These are phyloP conservation scores for Dryas alaskensis DNA, from an alignment of 306 rosid genomes.

Conservation along the genomic window DNA sequence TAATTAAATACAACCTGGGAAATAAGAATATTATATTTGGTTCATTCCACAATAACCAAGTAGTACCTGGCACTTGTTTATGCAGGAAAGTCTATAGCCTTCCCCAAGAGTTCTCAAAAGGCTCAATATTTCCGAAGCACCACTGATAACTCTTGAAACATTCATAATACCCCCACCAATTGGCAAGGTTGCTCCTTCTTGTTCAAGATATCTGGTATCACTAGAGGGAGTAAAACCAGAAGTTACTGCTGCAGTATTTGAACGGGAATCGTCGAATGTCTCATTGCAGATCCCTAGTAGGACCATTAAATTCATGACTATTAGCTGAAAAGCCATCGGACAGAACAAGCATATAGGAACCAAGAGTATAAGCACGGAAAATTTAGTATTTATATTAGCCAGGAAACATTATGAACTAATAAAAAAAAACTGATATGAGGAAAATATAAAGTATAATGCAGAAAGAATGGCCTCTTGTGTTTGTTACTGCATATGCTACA, in stretches of 20 bases:
- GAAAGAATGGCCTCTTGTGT: neutral
- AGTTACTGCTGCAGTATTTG: slow-evolving; percentile 46
- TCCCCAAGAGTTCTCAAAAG: slow-evolving; percentile 88
- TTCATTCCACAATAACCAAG: slow-evolving; percentile 21
- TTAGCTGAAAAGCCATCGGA: slow-evolving; percentile 6
- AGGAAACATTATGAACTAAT: neutral
- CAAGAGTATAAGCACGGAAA: neutral
- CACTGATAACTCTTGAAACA: slow-evolving; percentile 53
- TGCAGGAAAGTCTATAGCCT: slow-evolving; percentile 85
- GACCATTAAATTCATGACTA: slow-evolving; percentile 10
- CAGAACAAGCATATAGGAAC: neutral
- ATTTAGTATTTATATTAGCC: neutral
- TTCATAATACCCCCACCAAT: slow-evolving; percentile 52
- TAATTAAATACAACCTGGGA: slow-evolving; percentile 27
- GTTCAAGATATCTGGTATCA: slow-evolving; percentile 63
- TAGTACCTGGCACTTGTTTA: slow-evolving; percentile 87
- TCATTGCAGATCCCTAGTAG: slow-evolving; percentile 68
- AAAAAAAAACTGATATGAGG: neutral
- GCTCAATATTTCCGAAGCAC: slow-evolving; percentile 70
- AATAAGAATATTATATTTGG: slow-evolving; percentile 19
- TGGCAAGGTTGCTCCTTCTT: slow-evolving; percentile 42
- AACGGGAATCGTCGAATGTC: slow-evolving; percentile 64
- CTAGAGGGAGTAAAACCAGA: slow-evolving; percentile 50
- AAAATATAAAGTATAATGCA: neutral
- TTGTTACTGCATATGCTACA: neutral